Percentiles rank a stretch among this genome's conserved stretches.
Conservation (phyloP, 192 early-diverging fungal genomes). For the Backusella luteola region DNA sequence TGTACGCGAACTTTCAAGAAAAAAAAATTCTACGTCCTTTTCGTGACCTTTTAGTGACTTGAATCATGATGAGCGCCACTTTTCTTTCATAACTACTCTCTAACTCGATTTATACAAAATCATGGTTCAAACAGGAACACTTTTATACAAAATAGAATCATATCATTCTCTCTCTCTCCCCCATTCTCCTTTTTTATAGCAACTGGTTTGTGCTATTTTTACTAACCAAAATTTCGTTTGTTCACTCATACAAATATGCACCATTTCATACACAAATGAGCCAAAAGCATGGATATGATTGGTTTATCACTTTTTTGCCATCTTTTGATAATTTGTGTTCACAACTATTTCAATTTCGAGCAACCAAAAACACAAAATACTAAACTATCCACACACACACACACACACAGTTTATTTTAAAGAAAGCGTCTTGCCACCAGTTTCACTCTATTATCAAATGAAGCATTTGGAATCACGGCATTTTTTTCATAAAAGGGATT, state of each 20-base stretch:
- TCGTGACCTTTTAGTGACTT: neutral
- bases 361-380: neutral
- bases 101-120: too few species aligned
- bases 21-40: neutral
- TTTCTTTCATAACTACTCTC: neutral
- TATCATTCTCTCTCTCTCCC: too few species aligned
- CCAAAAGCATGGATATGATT: neutral
- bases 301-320: neutral
- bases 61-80: neutral
- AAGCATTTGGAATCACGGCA: slow-evolving; percentile 69
- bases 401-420: slow-evolving; percentile 28
- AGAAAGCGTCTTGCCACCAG: slow-evolving; percentile 74
- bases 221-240: neutral
- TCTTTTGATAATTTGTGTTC: neutral
- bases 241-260: neutral
- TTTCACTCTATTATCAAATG: slow-evolving; percentile 82
- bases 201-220: too few species aligned
- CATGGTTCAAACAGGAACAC: too few species aligned
- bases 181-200: too few species aligned
- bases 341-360: neutral
- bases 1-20: neutral
- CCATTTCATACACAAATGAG: neutral
- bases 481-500: slow-evolving; percentile 93
- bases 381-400: neutral
- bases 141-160: too few species aligned